Base-by-base conservation (phyloP, 2,329 filamentous ascomycete genomes). In the Chalaropsis ovoidea region DNA sequence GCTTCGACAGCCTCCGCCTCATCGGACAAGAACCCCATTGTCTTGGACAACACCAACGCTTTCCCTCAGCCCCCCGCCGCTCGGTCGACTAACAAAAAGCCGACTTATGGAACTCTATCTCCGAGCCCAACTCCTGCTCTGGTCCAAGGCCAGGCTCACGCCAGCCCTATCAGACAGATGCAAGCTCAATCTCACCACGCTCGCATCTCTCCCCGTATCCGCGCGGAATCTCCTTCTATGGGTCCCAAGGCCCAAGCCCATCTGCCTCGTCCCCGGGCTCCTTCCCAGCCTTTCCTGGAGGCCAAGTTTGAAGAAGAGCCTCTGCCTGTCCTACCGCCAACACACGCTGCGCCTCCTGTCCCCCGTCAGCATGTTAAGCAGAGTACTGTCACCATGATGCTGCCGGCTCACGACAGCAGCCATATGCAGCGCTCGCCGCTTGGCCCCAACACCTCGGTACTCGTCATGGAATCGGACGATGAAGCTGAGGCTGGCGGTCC, bases 381-480 rank as follows among this genome's bases (percentile, higher is more conserved):
- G 15, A 52, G 17, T 27, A 35, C n/a, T 58, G 54, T 19, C 5
- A 10, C 54, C 10, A 39, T 39, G 15, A 58, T 67, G 39, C 52
- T 49, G n/a, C 31, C 65, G 39, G n/a, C 54, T n/a, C 22, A 41
- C 60, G 45, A 65, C 3, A 7, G 24, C 24, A 15, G 43, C 3
- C 54, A 58, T 15, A n/a, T 58, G 42, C 61, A 63, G 22, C 13
- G 54, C 3, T 49, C 66, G 2, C 45, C 58, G 6, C 49, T 77
- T 39, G 73, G 71, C 17, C 73, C 72, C 0, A 73, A 75, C 8
- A 71, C 74, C 22, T 75, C 76, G 0, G 74, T 70, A 54, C 71
- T 76, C 2, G 70, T 77, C 7, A 72, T 78, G 7, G 78, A 79
- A 52, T 80, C 78, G 2, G 78, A 78, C 11, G 71, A 71, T 4